Conservation (phyloP, 441 rosid species). For the Syzygium malaccense region DNA sequence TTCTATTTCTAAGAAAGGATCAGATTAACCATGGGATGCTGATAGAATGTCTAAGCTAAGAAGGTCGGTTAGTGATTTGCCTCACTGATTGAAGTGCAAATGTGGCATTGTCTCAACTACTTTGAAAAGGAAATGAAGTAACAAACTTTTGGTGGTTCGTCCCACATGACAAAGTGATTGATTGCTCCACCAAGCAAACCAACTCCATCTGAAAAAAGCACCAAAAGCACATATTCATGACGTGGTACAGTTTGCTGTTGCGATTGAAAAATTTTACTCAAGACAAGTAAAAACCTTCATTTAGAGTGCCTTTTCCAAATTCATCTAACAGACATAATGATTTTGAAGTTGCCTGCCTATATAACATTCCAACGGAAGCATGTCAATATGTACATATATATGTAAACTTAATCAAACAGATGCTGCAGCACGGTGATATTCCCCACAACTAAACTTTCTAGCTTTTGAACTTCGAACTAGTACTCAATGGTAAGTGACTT, state of each 20-base stretch:
- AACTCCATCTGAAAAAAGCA: constrained; percentile 64
- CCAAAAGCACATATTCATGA: constrained; percentile 6
- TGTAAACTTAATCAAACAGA: background rate
- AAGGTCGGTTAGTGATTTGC: background rate
- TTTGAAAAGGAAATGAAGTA: constrained; percentile 8
- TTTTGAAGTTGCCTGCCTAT: constrained; percentile 89
- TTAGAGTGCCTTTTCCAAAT: constrained; percentile 98
- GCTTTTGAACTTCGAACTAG: background rate
- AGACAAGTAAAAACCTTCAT: constrained; percentile 60
- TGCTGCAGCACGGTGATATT: background rate
- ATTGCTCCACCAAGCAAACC: constrained; percentile 97
- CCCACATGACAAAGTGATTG: constrained; percentile 51
- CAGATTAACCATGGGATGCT: background rate
- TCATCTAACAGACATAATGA: constrained; percentile 93
- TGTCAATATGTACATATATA: background rate
- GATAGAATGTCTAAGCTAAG: background rate
- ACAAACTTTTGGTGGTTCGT: constrained; percentile 87
- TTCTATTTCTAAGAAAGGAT: background rate
- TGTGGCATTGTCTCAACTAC: background rate
- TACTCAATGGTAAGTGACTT: constrained; percentile 4
- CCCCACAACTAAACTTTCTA: background rate
- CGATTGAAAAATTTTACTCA: background rate
- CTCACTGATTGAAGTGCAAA: background rate
- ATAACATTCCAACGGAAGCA: constrained; percentile 1
- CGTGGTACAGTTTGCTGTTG: background rate